A percentile compares a stretch with the other conserved stretches of the same genome.
These are phyloP conservation scores for Auriscalpium microsporum DNA, from an alignment of 768 basidiomycete genomes.

Conservation along the genomic window DNA sequence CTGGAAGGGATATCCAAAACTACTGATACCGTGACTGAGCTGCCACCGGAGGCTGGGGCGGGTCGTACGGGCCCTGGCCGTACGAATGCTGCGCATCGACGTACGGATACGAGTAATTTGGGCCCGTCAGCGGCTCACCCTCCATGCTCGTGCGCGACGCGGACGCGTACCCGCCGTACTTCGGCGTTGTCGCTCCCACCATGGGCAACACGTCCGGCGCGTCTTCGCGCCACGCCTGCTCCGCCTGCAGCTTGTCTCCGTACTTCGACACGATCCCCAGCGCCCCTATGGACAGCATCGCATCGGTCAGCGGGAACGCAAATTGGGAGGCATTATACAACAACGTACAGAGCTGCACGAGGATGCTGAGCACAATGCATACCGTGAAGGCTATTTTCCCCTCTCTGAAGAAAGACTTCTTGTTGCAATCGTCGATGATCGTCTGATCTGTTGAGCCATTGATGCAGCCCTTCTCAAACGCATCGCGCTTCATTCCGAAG, in stretches of 20 bases:
- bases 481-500: not conserved
- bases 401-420: not conserved
- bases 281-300: not conserved
- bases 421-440: not conserved
- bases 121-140: not conserved
- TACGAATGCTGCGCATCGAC: not conserved
- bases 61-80: not conserved
- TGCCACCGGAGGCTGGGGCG: too few relatives aligned
- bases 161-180: not conserved
- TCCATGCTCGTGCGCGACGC: not conserved
- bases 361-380: not conserved
- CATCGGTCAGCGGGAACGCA: not conserved
- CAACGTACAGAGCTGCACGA: not conserved
- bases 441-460: not conserved
- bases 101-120: not conserved
- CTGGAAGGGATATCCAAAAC: too few relatives aligned
- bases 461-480: not conserved
- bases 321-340: not conserved
- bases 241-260: not conserved
- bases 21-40: too few relatives aligned
- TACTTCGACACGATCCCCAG: not conserved
- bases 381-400: not conserved
- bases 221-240: not conserved
- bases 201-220: not conserved
- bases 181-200: too few relatives aligned